Percentiles rank a stretch among this genome's conserved stretches.
These are phyloP conservation scores for Xylaria sp. DNA, from an alignment of 2,329 filamentous ascomycete genomes.

Conservation along the genomic window DNA sequence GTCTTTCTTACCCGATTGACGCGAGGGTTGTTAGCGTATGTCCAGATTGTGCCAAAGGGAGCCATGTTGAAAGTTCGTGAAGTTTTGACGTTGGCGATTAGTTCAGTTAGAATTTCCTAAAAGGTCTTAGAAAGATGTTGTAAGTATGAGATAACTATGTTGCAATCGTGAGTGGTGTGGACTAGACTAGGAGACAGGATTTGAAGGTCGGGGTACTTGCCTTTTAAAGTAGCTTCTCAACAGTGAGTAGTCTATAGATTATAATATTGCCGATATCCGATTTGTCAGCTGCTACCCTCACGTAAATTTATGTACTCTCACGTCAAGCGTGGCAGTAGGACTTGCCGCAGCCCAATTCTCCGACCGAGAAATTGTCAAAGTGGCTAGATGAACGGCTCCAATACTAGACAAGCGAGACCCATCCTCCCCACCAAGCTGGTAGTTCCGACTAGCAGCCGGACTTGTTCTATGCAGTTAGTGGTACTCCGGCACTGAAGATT, in stretches of 20 bases:
- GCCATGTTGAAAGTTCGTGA: conserved; percentile 50
- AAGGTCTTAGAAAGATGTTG: conserved; percentile 14
- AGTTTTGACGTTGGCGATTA: not conserved
- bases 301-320: not conserved
- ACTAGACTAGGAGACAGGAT: not conserved
- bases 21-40: conserved; percentile 54
- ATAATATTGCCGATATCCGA: not conserved
- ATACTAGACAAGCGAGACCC: not conserved
- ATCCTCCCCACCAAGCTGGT: not conserved
- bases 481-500: not conserved
- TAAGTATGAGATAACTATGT: conserved; percentile 24
- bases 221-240: conserved; percentile 10
- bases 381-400: not conserved
- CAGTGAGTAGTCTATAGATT: not conserved
- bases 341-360: not conserved
- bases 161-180: conserved; percentile 26
- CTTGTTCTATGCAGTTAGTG: not conserved
- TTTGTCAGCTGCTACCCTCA: conserved; percentile 25
- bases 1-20: conserved; percentile 51
- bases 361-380: not conserved
- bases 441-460: not conserved
- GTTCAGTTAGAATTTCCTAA: not conserved
- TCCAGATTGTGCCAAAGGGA: conserved; percentile 55
- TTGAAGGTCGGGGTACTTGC: not conserved
- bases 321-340: not conserved